Evolutionary conservation across 805 yeast genomes (phyloP).

Genomic region (Teunomyces atbi): DNA sequence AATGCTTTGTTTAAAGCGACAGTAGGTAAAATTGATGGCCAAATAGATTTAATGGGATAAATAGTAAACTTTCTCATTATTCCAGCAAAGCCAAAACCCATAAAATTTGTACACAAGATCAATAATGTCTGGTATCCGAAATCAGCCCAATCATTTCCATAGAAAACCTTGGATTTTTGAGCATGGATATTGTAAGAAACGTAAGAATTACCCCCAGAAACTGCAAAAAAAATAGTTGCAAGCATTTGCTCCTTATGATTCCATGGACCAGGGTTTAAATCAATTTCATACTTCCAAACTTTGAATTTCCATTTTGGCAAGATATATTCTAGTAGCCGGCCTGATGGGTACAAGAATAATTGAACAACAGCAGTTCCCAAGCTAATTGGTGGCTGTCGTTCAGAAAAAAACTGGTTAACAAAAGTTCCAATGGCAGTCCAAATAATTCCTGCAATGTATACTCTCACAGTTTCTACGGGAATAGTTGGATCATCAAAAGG

Average conservation of each 20-base stretch:
- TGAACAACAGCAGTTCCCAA: slow-evolving; percentile 45
- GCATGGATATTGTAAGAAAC: slow-evolving; percentile 19
- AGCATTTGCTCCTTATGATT: slow-evolving; percentile 63
- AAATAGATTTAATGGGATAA: slow-evolving; percentile 49
- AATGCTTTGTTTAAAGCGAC: slow-evolving; percentile 21
- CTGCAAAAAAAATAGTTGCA: slow-evolving; percentile 45
- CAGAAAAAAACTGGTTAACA: slow-evolving; percentile 54
- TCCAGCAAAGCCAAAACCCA: slow-evolving; percentile 19
- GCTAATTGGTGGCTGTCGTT: slow-evolving; percentile 51
- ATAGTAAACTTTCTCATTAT: slow-evolving; percentile 33
- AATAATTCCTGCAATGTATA: slow-evolving; percentile 50
- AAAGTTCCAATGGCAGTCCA: slow-evolving; percentile 57
- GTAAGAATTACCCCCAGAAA: slow-evolving; percentile 27
- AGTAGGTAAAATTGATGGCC: slow-evolving; percentile 16
- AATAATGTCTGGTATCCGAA: slow-evolving; percentile 15
- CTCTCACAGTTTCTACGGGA: slow-evolving; percentile 43
- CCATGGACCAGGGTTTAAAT: slow-evolving; percentile 65
- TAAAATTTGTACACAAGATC: slow-evolving; percentile 13
- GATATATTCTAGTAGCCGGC: slow-evolving; percentile 29
- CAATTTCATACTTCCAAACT: slow-evolving; percentile 11
- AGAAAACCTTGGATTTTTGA: slow-evolving; percentile 22
- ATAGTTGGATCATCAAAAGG: slow-evolving; percentile 35
- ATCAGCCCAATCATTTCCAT: slow-evolving; percentile 23
- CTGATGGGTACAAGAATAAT: slow-evolving; percentile 46
- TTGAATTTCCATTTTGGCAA: slow-evolving; percentile 35